A percentile compares a stretch with the other conserved stretches of the same genome.
phyloP scores from a whole-genome alignment of 208 protist genomes.

The Dictyostelium gargantuum region DNA sequence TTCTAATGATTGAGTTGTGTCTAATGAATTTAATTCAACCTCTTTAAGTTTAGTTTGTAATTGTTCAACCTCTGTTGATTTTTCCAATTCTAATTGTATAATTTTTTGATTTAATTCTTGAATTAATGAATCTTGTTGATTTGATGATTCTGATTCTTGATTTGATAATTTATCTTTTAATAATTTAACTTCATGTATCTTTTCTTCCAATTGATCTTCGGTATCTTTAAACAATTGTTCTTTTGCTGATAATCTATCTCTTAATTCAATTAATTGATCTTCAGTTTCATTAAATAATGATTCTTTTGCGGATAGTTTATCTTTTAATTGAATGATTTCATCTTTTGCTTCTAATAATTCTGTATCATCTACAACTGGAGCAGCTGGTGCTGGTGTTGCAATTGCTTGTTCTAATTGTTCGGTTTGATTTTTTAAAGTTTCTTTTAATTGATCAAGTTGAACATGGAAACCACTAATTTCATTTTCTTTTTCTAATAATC shows the following conservation, averaged over 20 bases:
- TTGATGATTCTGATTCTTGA: background rate
- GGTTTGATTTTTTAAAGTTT: background rate
- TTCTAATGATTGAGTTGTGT: background rate
- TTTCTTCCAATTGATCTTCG: background rate
- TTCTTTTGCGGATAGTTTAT: background rate
- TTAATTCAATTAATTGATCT: background rate
- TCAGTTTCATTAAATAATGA: background rate
- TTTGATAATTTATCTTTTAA: background rate
- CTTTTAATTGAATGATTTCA: background rate
- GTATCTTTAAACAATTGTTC: background rate
- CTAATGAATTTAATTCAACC: background rate
- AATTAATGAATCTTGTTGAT: too few species aligned
- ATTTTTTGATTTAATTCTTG: background rate
- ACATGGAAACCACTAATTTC: background rate
- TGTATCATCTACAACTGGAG: background rate
- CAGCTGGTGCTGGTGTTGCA: background rate
- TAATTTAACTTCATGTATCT: background rate
- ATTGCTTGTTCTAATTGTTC: background rate
- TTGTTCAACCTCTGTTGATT: too few species aligned
- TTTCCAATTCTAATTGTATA: too few species aligned
- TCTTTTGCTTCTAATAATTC: background rate
- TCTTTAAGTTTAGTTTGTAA: background rate
- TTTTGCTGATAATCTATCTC: background rate
- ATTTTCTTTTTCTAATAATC: background rate
- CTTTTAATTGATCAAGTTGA: background rate